Base-by-base conservation (phyloP, 192 early-diverging fungal genomes). In the Thamnidium elegans region DNA sequence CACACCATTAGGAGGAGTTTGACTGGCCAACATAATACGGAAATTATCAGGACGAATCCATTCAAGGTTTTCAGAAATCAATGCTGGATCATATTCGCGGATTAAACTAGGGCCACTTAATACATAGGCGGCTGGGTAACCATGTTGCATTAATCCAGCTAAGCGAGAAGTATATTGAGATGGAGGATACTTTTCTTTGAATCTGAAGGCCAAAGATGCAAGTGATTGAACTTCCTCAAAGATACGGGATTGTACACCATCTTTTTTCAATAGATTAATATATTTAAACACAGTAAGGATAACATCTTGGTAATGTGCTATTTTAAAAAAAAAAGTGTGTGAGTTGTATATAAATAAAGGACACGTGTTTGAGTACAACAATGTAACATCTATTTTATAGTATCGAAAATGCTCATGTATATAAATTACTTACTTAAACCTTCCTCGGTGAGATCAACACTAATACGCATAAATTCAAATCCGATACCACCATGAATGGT, bases 251-350 rank as follows among this genome's bases (percentile, higher is more conserved):
- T 92, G 84, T 50, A 92, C 76, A 26, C 89, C 90, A 48, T 70
- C 71, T n/a, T 74, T 58, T 51, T 81, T 81, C 26, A 99, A 70
- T 85, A 99, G 86, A 23, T 89, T 74, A 62, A 97, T 90, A 67
- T 94, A 99, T 69, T 92, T 87, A 74, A 97, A 99, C 15, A 97
- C 67, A 17, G 86, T 78, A 8, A 81, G 65, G 45, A 97, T 79
- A 1, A 97, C 88, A 32, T 95, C 90, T 62, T 93, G 77, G 62
- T 90, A 92, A 55, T 89, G 80, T 26, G 72, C 71, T 77, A 45
- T 20, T 58, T 51, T 5, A 48, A 48, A 63, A 55, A 70, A 39
- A 9, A 39, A 39, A 39, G 36, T 39, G 36, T 39, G 36, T 39
- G 36, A 39, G 36, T 9, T 65, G 52, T 52, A 17, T 42, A 30